Base-by-base conservation (phyloP, 345 rosid species). In the Abelmoschus esculentus region DNA sequence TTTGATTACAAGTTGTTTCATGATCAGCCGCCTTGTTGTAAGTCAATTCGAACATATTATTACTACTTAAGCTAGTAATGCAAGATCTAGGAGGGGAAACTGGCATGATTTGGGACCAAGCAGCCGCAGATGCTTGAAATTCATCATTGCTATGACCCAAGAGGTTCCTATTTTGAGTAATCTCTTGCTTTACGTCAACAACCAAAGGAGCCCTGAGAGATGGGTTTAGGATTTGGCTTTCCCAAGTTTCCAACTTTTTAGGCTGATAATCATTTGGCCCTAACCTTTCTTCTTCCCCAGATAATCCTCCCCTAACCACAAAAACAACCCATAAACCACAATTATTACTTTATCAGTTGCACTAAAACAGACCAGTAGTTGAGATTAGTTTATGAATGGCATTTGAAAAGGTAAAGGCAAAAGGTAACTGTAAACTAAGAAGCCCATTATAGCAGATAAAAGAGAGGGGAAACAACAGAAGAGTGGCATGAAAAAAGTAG, bases 71-170 rank as follows among this genome's bases (percentile, higher is more conserved):
- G 65, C 72, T 82, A 22, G 81, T 80, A 47, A 78, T 80, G 80
- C 83, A 78, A 54, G 83, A 80, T 79, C 81, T 80, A n/a, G 84
- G 84, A 11, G 87, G 81, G 46, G 86, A 80, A 61, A 78, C 78
- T 31, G 83, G 72, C 36, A 73, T 66, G 53, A 77, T 66, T 60
- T 65, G 77, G 12, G 77, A 58, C 81, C 77, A 74, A 74, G 70
- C 72, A 56, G 60, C 31, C 50, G 74, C 34, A 6, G 61, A 31
- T 59, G 68, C 69, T 28, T 78, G 82, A 63, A 81, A 77, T 69
- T 82, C 80, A 55, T 73, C 77, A 34, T 60, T 76, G 29, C 66
- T 79, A 73, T 63, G 82, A 69, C 72, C 75, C 31, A 76, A 76
- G 44, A 79, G 44, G 69, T 74, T 80, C 66, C 40, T 78, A 13